Evolutionary conservation across 2,329 filamentous ascomycete genomes (phyloP).

Genomic region (Penicillium psychrosexuale): DNA sequence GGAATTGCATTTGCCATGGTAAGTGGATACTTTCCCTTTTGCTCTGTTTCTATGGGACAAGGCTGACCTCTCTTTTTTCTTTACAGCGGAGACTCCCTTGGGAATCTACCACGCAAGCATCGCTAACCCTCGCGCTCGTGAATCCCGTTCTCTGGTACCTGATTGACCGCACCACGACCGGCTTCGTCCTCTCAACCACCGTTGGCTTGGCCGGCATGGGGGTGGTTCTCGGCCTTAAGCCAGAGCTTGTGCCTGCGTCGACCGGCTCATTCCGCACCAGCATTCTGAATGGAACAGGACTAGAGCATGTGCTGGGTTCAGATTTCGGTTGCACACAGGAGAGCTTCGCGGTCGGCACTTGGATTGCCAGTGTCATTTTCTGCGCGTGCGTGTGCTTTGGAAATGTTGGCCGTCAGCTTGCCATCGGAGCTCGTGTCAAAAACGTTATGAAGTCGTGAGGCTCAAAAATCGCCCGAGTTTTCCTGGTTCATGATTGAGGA

Average conservation of each 20-base stretch:
- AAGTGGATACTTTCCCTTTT: constrained; percentile 40
- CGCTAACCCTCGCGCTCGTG: constrained; percentile 79
- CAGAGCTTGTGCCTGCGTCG: constrained; percentile 72
- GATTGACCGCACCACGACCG: constrained; percentile 82
- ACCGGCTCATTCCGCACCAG: constrained; percentile 41
- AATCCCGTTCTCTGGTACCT: constrained; percentile 96
- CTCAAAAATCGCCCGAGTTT: not conserved
- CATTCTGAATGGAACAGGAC: constrained; percentile 29
- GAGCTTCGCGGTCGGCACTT: constrained; percentile 66
- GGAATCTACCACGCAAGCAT: constrained; percentile 92
- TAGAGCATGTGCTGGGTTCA: constrained; percentile 31
- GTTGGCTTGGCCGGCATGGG: constrained; percentile 73
- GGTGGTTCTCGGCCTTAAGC: constrained; percentile 70
- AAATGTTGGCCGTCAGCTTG: constrained; percentile 81
- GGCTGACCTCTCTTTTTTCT: constrained; percentile 17
- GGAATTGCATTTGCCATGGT: constrained; percentile 80
- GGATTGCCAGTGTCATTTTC: constrained; percentile 91
- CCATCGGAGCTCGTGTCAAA: constrained; percentile 44
- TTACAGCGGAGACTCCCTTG: constrained; percentile 79
- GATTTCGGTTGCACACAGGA: constrained; percentile 47
- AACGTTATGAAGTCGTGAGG: constrained; percentile 22
- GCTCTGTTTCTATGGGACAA: not conserved
- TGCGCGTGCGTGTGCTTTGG: constrained; percentile 95
- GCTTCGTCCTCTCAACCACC: constrained; percentile 72
- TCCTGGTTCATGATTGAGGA: not conserved